Evolutionary conservation across 2,329 filamentous ascomycete species (phyloP), one percentile per base, ranked within the genome.

Genomic region (Myriangium duriaei): DNA sequence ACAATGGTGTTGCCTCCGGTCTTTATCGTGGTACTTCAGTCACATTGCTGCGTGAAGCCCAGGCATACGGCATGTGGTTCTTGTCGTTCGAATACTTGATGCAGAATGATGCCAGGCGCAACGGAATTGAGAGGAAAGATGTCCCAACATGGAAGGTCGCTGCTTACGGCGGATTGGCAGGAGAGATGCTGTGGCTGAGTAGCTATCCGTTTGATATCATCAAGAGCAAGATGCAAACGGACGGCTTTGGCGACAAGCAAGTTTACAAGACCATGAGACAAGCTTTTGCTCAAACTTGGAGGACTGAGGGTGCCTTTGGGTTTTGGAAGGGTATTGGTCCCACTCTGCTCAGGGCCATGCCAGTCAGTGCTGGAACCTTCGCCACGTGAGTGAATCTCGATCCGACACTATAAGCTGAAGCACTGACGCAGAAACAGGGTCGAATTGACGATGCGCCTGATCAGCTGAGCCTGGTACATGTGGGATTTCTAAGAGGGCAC

Each of bases 141-240:
- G 76, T 98, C 26, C 76, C 84, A 11, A 78, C 74, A 37, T 78
- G 78, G 60, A 96, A 94, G 64, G 76, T 98, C 34, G 91, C 91
- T 10, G 64, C 84, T 10, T 98, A 96, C 58, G 91, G 91, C 47
- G 91, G 91, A 31, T 61, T 98, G 29, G 91, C 91, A 0, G 91
- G 91, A 49, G 91, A 98, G 69, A 84, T 78, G 37, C 72, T 98
- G 41, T 98, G 91, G 91, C 67, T 98, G 39, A 72, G 72, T 24
- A 93, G 85, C 55, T 98, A 98, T 63, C 91, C 91, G 14, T 81
- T 98, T 47, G 91, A 98, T 62, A 88, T 98, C 17, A 64, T 98
- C 63, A 98, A 98, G 81, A 94, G 85, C 64, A 96, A 94, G 74
- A 95, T 96, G 88, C 91, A 98, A 72, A 94, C 81, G 42, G 91